Percentiles rank a stretch among this genome's conserved stretches.
phyloP scores from a whole-genome alignment of 2,329 filamentous ascomycete species.

The Pyrenochaeta sp. region DNA sequence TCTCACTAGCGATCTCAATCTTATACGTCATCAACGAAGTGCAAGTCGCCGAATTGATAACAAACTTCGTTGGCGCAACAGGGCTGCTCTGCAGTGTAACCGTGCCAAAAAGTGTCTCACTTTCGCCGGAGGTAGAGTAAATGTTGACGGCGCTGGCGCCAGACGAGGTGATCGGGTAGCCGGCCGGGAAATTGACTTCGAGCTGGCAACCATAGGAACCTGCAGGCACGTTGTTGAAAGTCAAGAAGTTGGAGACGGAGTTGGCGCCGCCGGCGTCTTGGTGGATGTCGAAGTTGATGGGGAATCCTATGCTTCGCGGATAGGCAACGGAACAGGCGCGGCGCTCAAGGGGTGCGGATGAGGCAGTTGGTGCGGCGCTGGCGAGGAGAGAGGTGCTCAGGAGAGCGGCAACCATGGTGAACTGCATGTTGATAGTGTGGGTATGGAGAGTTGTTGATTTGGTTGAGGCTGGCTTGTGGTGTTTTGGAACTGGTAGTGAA shows the following conservation, averaged over 20 bases:
- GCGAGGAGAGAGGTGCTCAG: slow-evolving; percentile 19
- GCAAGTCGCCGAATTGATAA: slow-evolving; percentile 27
- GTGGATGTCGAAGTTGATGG: slow-evolving; percentile 27
- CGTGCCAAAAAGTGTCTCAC: slow-evolving; percentile 23
- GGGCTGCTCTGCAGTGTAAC: slow-evolving; percentile 24
- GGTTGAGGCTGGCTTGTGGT: not conserved
- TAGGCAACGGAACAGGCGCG: slow-evolving; percentile 29
- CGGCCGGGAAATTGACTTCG: slow-evolving; percentile 35
- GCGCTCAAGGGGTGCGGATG: slow-evolving; percentile 15
- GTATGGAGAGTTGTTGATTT: not conserved
- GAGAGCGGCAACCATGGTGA: slow-evolving; percentile 22
- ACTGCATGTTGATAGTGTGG: slow-evolving; percentile 26
- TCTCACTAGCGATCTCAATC: slow-evolving; percentile 25
- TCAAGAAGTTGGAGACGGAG: slow-evolving; percentile 17
- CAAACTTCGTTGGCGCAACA: slow-evolving; percentile 22
- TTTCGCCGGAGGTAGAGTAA: slow-evolving; percentile 14
- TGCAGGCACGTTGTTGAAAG: slow-evolving; percentile 29
- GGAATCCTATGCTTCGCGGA: slow-evolving; percentile 26
- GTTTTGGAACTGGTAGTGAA: not conserved
- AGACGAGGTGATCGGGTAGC: slow-evolving; percentile 23
- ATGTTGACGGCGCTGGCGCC: slow-evolving; percentile 29
- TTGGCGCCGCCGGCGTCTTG: slow-evolving; percentile 27
- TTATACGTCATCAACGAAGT: slow-evolving; percentile 17
- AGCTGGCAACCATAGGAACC: slow-evolving; percentile 37
- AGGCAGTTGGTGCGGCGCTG: slow-evolving; percentile 17